Conservation (phyloP, 106 monocot genomes). For the Dendrobium catenatum region DNA sequence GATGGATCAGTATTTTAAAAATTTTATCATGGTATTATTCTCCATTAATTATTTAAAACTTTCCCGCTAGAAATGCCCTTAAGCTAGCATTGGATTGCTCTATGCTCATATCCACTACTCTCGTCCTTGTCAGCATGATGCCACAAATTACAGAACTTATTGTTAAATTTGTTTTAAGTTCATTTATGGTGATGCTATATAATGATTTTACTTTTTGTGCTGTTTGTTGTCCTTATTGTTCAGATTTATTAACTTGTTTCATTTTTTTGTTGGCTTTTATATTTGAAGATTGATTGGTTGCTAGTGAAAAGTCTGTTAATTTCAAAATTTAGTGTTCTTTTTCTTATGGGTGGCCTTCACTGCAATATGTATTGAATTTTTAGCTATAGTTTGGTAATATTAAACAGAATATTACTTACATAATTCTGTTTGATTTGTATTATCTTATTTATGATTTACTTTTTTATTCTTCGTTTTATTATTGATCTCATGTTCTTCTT, state of each 20-base stretch:
- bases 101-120: neutral
- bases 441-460: neutral
- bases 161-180: neutral
- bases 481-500: neutral
- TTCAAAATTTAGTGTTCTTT: neutral
- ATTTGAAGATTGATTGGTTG: neutral
- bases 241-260: too few species aligned
- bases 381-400: neutral
- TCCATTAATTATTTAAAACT: neutral
- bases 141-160: neutral
- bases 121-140: neutral
- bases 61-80: neutral
- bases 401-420: neutral
- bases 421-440: neutral
- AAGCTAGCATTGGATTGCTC: neutral
- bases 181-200: neutral
- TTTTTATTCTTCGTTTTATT: neutral
- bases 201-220: neutral
- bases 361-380: neutral
- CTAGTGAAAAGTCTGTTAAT: neutral
- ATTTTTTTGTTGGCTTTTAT: too few species aligned
- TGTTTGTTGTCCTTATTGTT: neutral
- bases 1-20: neutral
- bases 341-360: neutral
- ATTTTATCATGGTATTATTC: neutral